These are phyloP conservation scores for Diaporthe vaccinii DNA, from an alignment of 2,329 filamentous ascomycete genomes.

Conservation along the genomic window DNA sequence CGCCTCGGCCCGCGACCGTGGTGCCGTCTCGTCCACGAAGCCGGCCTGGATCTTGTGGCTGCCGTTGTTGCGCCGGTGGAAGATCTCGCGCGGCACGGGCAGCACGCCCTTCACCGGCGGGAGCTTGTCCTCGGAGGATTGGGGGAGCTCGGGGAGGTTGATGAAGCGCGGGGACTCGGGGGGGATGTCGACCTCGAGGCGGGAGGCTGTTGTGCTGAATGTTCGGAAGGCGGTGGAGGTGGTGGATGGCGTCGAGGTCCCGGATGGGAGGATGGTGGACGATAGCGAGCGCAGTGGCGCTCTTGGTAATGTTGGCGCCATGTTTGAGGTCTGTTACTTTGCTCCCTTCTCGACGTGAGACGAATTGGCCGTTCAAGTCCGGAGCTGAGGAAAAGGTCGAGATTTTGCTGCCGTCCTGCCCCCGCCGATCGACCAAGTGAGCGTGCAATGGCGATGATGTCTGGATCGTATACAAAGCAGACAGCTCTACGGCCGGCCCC, in stretches of 20 bases:
- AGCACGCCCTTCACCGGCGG: slow-evolving; percentile 79
- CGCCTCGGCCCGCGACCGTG: slow-evolving; percentile 61
- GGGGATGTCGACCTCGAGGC: slow-evolving; percentile 67
- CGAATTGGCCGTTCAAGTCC: background rate
- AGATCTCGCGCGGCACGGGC: slow-evolving; percentile 86
- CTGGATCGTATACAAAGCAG: background rate
- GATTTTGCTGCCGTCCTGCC: slow-evolving; percentile 30
- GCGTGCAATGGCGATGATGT: slow-evolving; percentile 31
- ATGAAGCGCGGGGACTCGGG: slow-evolving; percentile 93
- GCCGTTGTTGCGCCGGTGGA: slow-evolving; percentile 67
- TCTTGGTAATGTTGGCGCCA: slow-evolving; percentile 46
- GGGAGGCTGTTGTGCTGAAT: slow-evolving; percentile 48
- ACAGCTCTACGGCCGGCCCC: background rate
- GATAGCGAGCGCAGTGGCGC: slow-evolving; percentile 44
- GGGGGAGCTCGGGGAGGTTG: slow-evolving; percentile 81
- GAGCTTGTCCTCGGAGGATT: slow-evolving; percentile 69
- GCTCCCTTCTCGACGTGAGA: background rate
- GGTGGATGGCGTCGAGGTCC: background rate
- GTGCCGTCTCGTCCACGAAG: slow-evolving; percentile 74
- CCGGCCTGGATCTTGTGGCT: slow-evolving; percentile 71
- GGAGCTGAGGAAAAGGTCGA: background rate
- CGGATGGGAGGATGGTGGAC: slow-evolving; percentile 36
- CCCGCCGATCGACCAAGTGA: slow-evolving; percentile 23
- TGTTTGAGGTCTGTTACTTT: slow-evolving; percentile 35
- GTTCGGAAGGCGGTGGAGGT: slow-evolving; percentile 14